Evolutionary conservation across 2,329 filamentous ascomycete species (phyloP), one percentile per base, ranked within the genome.

Genomic region (Sordariomycetes sp.): DNA sequence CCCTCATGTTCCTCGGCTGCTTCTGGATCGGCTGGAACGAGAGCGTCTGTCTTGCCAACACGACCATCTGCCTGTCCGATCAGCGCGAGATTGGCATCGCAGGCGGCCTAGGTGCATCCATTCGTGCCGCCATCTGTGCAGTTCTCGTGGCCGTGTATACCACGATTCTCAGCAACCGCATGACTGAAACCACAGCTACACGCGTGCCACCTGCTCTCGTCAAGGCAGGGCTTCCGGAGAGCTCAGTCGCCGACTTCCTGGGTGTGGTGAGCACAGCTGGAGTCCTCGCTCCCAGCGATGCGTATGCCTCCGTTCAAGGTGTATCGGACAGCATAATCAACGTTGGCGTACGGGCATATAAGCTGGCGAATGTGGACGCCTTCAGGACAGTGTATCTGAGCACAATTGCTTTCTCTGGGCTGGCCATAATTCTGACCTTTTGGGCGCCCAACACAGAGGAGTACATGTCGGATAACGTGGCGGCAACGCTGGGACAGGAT

Each of bases 11-110:
- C n/a, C 8, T 53, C 15, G 47, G 45, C 11, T 42, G 39, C 31
- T 44, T 50, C 35, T 50, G 45, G 33, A 45, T 53, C 21, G 51
- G 51, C 15, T 54, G 48, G 48, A 45, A 44, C 32, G 53, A 55
- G 34, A 36, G 38, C 21, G 33, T 52, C 18, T 42, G 40, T 30
- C 42, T 54, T 17, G 33, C 46, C 10, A 46, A 44, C 30, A 32
- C 42, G 4, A 45, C 42, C 19, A 49, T 38, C 18, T 8, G 9
- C 6, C 36, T 54, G 11, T 26, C 42, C 14, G 28, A 38, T 9
- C 32, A 38, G 39, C 41, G 33, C 12, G 45, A 50, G 12, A 50
- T 55, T 14, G 51, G 51, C 14, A 40, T 42, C 10, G 49, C 49
- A 14, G 47, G 39, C 20, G 48, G 50, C 15, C 32, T 47, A 2